These are phyloP conservation scores for Neurospora discreta DNA, from an alignment of 495 filamentous ascomycete species.

Conservation along the genomic window DNA sequence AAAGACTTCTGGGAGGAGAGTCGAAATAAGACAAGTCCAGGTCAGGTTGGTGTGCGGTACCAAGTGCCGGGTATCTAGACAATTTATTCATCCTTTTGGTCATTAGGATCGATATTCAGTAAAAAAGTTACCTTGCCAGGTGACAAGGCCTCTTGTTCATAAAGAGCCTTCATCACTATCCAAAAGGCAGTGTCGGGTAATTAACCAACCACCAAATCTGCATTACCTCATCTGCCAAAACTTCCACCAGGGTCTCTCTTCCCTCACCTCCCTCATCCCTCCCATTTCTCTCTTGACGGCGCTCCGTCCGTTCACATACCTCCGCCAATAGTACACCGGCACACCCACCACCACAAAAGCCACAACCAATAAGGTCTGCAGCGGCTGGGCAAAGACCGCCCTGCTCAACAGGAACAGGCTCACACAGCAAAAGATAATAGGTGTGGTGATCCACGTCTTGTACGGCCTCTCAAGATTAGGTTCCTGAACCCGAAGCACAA, in stretches of 20 bases:
- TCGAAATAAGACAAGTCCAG: too few species aligned
- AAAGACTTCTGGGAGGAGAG: too few species aligned
- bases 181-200: neutral
- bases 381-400: conserved; percentile 78
- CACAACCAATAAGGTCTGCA: conserved; percentile 78
- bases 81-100: neutral
- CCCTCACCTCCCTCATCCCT: conserved; percentile 2
- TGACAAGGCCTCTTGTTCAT: neutral
- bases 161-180: neutral
- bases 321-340: conserved; percentile 80
- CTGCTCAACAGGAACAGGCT: conserved; percentile 83
- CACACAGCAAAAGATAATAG: conserved; percentile 97
- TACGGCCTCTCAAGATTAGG: conserved; percentile 83
- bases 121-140: neutral
- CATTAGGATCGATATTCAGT: neutral
- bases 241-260: conserved; percentile 26
- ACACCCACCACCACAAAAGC: conserved; percentile 74
- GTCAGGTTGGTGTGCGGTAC: neutral
- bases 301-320: conserved; percentile 28
- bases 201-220: neutral
- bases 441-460: conserved; percentile 89
- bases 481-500: conserved; percentile 80
- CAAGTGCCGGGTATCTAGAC: neutral
- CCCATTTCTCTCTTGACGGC: conserved; percentile 22
- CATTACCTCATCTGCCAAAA: conserved; percentile 31